phyloP scores from a whole-genome alignment of 176 grass and related monocot genomes.

The Juncus effusus region DNA sequence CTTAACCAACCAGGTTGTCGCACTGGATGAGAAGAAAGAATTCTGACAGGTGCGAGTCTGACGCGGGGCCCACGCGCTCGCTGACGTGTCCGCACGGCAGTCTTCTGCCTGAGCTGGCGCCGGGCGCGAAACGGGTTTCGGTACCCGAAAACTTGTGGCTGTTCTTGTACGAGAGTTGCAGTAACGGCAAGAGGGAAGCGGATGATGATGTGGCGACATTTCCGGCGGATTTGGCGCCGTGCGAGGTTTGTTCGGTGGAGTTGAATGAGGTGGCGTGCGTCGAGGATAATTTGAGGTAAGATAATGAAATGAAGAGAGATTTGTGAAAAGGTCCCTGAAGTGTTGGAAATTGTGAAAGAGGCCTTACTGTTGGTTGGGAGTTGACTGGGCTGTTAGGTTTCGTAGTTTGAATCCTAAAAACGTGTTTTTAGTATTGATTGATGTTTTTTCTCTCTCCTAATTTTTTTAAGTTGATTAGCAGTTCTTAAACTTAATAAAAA shows the following conservation, averaged over 20 bases:
- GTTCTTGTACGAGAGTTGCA: constrained; percentile 68
- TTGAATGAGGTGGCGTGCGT: constrained; percentile 80
- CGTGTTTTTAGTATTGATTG: too few species aligned
- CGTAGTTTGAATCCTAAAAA: too few species aligned
- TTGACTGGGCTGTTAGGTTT: too few species aligned
- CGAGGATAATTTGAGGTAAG: constrained; percentile 82
- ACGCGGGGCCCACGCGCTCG: constrained; percentile 71
- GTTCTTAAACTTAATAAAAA: too few species aligned
- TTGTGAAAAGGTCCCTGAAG: too few species aligned
- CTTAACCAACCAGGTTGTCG: constrained; percentile 44
- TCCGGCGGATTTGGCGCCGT: constrained; percentile 64
- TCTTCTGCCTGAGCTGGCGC: constrained; percentile 78
- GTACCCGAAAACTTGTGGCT: constrained; percentile 72
- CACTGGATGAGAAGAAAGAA: constrained; percentile 91
- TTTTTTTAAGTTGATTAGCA: too few species aligned
- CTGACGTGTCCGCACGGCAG: constrained; percentile 71
- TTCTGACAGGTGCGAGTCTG: constrained; percentile 60
- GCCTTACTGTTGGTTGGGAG: too few species aligned
- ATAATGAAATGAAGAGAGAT: constrained; percentile 27
- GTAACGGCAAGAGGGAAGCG: constrained; percentile 21
- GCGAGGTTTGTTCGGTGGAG: constrained; percentile 61
- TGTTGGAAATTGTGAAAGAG: too few species aligned
- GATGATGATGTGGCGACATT: constrained; percentile 50
- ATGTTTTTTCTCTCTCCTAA: too few species aligned
- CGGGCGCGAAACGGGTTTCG: constrained; percentile 80